phyloP scores from a whole-genome alignment of 2,329 filamentous ascomycete genomes.

The Chaetomium sp. region DNA sequence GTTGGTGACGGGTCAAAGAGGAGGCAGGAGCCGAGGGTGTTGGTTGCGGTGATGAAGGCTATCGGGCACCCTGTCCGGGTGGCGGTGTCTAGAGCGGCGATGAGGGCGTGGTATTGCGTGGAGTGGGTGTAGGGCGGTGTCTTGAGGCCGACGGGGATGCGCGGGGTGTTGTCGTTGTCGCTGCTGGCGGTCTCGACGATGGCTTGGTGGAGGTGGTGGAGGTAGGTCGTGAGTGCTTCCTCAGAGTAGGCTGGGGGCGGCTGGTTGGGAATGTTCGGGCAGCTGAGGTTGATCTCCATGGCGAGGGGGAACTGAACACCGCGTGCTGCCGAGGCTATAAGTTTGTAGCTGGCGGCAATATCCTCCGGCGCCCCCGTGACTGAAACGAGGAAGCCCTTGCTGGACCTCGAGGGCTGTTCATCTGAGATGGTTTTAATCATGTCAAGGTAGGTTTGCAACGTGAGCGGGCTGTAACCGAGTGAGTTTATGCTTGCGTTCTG shows the following conservation, averaged over 20 bases:
- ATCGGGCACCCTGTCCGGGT: conserved; percentile 47
- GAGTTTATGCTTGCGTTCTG: conserved; percentile 62
- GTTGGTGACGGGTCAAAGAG: conserved; percentile 46
- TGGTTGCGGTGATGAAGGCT: conserved; percentile 72
- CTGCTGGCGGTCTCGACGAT: conserved; percentile 30
- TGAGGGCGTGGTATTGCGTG: conserved; percentile 62
- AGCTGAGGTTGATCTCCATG: conserved; percentile 77
- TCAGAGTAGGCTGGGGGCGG: conserved; percentile 72
- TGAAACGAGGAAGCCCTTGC: conserved; percentile 68
- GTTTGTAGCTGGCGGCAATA: conserved; percentile 57
- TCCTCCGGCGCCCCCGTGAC: conserved; percentile 67
- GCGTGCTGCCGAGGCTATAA: conserved; percentile 46
- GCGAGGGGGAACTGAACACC: conserved; percentile 55
- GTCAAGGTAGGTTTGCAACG: conserved; percentile 60
- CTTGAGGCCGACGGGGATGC: conserved; percentile 63
- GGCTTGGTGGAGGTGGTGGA: conserved; percentile 49
- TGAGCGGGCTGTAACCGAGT: conserved; percentile 70
- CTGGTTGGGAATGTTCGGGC: conserved; percentile 70
- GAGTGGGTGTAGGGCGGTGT: conserved; percentile 75
- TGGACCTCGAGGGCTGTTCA: conserved; percentile 19
- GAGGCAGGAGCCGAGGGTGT: conserved; percentile 71
- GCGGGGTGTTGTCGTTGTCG: conserved; percentile 10
- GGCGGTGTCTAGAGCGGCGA: conserved; percentile 50
- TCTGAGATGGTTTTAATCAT: conserved; percentile 54
- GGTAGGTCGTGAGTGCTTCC: conserved; percentile 54